Base-by-base conservation (phyloP, 306 rosid genomes). In the Clitoria ternatea region DNA sequence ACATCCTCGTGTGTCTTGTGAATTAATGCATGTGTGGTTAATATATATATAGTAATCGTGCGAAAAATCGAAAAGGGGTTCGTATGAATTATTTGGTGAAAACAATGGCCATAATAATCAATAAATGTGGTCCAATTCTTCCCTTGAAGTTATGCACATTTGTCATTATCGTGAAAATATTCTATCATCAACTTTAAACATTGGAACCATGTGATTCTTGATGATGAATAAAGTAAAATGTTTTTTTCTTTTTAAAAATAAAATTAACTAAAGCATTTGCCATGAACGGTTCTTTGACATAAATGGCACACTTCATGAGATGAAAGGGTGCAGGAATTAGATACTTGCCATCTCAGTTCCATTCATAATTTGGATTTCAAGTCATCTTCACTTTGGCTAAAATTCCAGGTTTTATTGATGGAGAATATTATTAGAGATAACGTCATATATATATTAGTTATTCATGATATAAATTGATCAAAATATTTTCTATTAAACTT, bases 341-440 rank as follows among this genome's bases (percentile, higher is more conserved):
- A 78, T 72, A 65, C 75, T 65, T 65, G 53, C 48, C 36, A 24
- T 27, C 57, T 36, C 57, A 36, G 57, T 56, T 72, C 20, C 57
- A 32, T 65, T 24, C 63, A 43, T 52, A 64, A 55, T 45, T 19
- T 63, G 68, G 73, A 45, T 14, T 61, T 69, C 5, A 15, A 10
- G 32, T 19, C 23, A 10, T 20, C 22, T 29, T 33, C 40, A 5
- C 37, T n/a, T 78, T 29, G 45, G 39, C 39, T 55, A 48, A 54
- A 18, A 30, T 47, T 78, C 69, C 69, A 72, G 70, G 63, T 36
- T 75, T 62, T 71, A 15, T 45, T 65, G 33, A 65, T 47, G 50
- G 66, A 47, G 78, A 78, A 78, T 78, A 55, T 71, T 54, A 37
- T 71, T 54, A 37, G 39, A 29, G 66, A 69, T 61, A 59, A 61